phyloP scores from a whole-genome alignment of 73 alveolate genomes.

The Strombidium stylifer region DNA sequence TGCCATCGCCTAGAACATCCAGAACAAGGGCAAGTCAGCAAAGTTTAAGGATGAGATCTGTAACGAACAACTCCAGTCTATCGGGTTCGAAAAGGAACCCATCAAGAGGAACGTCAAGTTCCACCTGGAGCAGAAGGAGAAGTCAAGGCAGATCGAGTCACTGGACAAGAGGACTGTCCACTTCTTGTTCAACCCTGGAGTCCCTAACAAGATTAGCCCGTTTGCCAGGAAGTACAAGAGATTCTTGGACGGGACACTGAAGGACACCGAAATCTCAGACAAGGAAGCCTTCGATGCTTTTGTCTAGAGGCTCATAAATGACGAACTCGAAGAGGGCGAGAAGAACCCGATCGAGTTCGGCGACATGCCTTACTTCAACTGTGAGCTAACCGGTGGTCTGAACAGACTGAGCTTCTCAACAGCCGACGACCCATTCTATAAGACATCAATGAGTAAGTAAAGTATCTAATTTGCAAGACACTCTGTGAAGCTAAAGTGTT shows the following conservation, averaged over 20 bases:
- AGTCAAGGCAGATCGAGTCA: conserved; percentile 37
- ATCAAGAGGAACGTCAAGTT: conserved; percentile 14
- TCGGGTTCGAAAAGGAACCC: conserved; percentile 27
- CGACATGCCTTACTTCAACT: conserved; percentile 18
- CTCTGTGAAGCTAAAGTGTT: no score
- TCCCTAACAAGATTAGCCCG: conserved; percentile 8
- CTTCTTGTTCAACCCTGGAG: conserved; percentile 18
- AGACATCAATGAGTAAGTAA: no score
- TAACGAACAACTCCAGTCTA: conserved; percentile 2
- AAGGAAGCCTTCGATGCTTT: not conserved
- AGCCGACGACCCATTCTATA: conserved; percentile 41
- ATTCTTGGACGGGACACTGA: conserved; percentile 22
- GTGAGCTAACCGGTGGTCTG: conserved; percentile 24
- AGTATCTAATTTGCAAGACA: no score
- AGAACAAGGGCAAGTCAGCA: conserved; percentile 26
- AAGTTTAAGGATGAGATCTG: conserved; percentile 11
- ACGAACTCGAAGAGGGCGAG: conserved; percentile 23
- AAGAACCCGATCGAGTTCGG: conserved; percentile 12
- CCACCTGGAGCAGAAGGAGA: conserved; percentile 33
- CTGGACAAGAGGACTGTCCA: conserved; percentile 24
- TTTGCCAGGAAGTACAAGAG: conserved; percentile 23
- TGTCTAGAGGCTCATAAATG: conserved; percentile 6
- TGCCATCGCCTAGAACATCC: conserved; percentile 53
- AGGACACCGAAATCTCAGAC: conserved; percentile 22
- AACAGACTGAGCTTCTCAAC: conserved; percentile 13